These are phyloP conservation scores for Rhodotorula sp. DNA, from an alignment of 1,284 basidiomycete genomes.

Conservation along the genomic window DNA sequence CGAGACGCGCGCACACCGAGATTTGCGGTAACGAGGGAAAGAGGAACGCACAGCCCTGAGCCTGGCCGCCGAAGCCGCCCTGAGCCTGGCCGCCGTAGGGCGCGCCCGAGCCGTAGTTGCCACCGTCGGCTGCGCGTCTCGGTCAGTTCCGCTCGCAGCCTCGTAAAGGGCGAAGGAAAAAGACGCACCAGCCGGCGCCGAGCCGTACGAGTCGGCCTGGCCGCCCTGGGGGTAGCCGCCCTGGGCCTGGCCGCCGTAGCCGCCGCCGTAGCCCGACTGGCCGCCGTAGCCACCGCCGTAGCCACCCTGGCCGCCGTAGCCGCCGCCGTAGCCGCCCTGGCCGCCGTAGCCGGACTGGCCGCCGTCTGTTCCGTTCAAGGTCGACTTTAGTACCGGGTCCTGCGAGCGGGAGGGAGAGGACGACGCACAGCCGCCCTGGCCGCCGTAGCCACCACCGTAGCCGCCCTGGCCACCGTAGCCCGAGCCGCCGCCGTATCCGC, in stretches of 20 bases:
- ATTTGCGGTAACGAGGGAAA: too few relatives aligned
- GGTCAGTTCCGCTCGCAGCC: too few relatives aligned
- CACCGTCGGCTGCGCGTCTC: conserved; percentile 17
- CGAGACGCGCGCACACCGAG: neutral
- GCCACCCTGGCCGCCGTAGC: conserved; percentile 13
- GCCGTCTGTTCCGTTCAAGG: conserved; percentile 15
- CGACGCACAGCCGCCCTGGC: conserved; percentile 23
- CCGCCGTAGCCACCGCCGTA: conserved; percentile 25
- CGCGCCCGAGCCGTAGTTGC: conserved; percentile 34
- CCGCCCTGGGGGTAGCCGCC: neutral
- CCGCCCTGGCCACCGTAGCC: conserved; percentile 16
- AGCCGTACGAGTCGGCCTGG: conserved; percentile 11
- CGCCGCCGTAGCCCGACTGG: conserved; percentile 21
- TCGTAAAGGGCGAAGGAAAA: neutral
- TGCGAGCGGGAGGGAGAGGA: neutral
- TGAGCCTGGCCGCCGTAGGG: conserved; percentile 36
- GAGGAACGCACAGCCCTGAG: conserved; percentile 22
- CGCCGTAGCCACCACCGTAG: conserved; percentile 5
- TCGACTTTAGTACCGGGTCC: neutral
- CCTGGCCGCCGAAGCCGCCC: conserved; percentile 35
- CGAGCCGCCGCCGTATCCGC: conserved; percentile 11
- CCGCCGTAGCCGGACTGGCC: conserved; percentile 21
- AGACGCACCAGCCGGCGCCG: conserved; percentile 19
- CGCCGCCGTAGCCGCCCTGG: conserved; percentile 4
- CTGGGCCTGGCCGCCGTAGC: conserved; percentile 11